Base-by-base conservation (phyloP, 1,284 basidiomycete species). In the Tilletia indica region DNA sequence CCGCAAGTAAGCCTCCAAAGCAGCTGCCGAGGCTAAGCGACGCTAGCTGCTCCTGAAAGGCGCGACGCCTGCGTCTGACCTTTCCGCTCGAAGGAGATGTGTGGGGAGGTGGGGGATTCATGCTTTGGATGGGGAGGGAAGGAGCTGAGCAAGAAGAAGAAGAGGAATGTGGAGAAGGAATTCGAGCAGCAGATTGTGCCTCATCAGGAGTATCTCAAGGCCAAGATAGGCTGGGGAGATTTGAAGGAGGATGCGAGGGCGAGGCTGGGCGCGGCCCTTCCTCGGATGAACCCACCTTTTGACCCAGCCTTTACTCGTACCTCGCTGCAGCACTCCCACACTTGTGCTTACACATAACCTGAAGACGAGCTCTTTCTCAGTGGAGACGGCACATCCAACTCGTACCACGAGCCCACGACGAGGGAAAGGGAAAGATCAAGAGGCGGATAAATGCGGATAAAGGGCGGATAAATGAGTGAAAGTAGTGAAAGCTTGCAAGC, bases 1-100 rank as follows among this genome's bases (percentile, higher is more conserved):
- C 9, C 91, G 92, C 82, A 95, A 97, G 82, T 91, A 90, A 3
- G 91, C 90, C 0, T 86, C 88, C 8, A 88, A 88, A 2, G 91
- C 90, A 74, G 90, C 89, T 8, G 92, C 91, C 75, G 89, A 90
- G 70, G 88, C 89, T 72, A 94, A 93, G 83, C 84, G 86, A 11
- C 81, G 90, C 21, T 90, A 90, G 70, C 91, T 91, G 83, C 86
- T 99, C 14, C 93, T 95, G 83, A 93, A 91, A 83, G 95, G 94
- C 4, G 90, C 91, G 54, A 83, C 90, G 4, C 82, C 91, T 0
- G 93, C 96, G 0, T 85, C 86, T 64, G 90, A 92, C 71, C 87
- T 97, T 99, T 96, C 88, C 78, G 21, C 69, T 68, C 34, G 70
- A 73, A 25, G 42, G 36, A 58, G 36, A 67, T 36, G 54, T 71